Evolutionary conservation across 2,329 filamentous ascomycete genomes (phyloP), one percentile per base, ranked within the genome.

Genomic region (Ceratocystis variospora): DNA sequence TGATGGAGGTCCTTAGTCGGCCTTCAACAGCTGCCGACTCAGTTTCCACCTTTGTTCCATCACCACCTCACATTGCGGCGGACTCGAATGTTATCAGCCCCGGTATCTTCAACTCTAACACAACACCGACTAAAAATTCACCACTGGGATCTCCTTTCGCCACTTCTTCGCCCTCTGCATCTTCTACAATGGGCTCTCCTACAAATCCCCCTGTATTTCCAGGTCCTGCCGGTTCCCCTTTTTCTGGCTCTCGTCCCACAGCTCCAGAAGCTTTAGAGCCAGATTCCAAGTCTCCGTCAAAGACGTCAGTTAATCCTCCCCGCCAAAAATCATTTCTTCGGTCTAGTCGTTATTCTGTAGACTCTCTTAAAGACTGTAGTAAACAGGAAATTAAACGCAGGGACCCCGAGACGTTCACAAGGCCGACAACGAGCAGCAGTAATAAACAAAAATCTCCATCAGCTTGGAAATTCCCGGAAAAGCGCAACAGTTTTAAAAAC

Each of bases 1-100:
- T 66, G 33, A 68, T 61, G 12, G 62, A 67, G 44, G 37, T 64
- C 2, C 50, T 67, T 8, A 64, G 62, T 17, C 37, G 66, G n/a
- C 66, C 66, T 2, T 37, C 37, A 10, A 61, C 53, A 15, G 55
- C 53, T 22, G 62, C 28, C 12, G 53, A 62, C 50, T 45, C 61
- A 28, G 50, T 50, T 55, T 67, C 66, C 12, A 67, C 66, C 33
- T 22, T 67, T 28, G 31, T 61, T 22, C 50, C 53, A 2, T 67
- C 66, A 33, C 44, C 62, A 17, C 45, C 61, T 10, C 41, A 31
- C 4, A 62, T 41, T 46, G 12, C 37, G 12, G 37, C 37, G 37
- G 37, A 41, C 37, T 41, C 10, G 37, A 41, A 41, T 41, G 41
- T 31, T 25, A 12, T 28, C 25, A 65, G 55, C 17, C 50, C 66